Percentiles rank a stretch among this genome's conserved stretches.
These are phyloP conservation scores for Davidsoniella neocaledoniae DNA, from an alignment of 2,329 filamentous ascomycete species.

Conservation along the genomic window DNA sequence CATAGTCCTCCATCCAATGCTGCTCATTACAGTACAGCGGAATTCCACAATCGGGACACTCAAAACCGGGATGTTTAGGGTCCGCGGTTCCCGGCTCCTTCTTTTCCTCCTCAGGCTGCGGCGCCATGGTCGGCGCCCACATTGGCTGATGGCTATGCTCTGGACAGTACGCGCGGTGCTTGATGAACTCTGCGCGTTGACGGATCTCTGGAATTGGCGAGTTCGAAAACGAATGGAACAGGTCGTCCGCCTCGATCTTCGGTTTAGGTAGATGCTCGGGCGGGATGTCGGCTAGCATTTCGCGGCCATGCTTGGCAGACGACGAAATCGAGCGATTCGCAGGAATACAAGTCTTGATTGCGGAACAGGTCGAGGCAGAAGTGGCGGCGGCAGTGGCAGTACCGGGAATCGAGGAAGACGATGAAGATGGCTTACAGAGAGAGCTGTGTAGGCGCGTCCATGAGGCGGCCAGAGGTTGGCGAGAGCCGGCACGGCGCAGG, in stretches of 20 bases:
- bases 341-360: background rate
- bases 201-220: constrained; percentile 84
- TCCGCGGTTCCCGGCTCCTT: constrained; percentile 36
- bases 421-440: background rate
- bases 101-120: constrained; percentile 42
- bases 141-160: constrained; percentile 75
- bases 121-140: constrained; percentile 45
- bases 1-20: constrained; percentile 93
- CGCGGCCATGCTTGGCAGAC: constrained; percentile 1
- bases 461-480: background rate
- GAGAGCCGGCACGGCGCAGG: constrained; percentile 5
- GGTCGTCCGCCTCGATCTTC: constrained; percentile 52
- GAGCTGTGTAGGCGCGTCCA: background rate
- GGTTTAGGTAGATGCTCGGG: constrained; percentile 16
- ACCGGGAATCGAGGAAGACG: background rate
- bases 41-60: constrained; percentile 90
- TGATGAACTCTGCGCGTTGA: constrained; percentile 75
- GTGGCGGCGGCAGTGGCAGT: background rate
- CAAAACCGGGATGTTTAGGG: constrained; percentile 74
- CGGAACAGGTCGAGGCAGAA: background rate
- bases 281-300: constrained; percentile 13
- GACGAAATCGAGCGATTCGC: constrained; percentile 5
- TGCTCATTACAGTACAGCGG: constrained; percentile 87
- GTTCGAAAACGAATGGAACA: constrained; percentile 82
- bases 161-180: constrained; percentile 82